These are phyloP conservation scores for Neonectria faginata DNA, from an alignment of 2,329 filamentous ascomycete species.

Conservation along the genomic window DNA sequence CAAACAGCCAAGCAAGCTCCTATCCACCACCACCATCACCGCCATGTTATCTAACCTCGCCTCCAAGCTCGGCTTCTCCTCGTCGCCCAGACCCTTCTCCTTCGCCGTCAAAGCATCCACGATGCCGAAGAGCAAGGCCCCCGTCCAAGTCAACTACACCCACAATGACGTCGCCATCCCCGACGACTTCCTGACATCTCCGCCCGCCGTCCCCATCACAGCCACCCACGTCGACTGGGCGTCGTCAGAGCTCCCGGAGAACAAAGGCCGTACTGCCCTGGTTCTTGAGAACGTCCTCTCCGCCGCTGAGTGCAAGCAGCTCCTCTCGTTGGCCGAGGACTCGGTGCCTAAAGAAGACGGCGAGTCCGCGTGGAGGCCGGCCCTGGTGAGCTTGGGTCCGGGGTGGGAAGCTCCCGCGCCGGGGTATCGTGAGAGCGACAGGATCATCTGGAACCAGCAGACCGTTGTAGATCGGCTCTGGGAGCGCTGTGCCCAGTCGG, in stretches of 20 bases:
- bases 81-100: constrained; percentile 4
- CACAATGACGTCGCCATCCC: constrained; percentile 53
- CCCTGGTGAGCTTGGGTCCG: constrained; percentile 74
- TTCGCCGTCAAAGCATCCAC: constrained; percentile 17
- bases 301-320: constrained; percentile 67
- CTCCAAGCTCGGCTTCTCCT: constrained; percentile 39
- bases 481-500: constrained; percentile 63
- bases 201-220: constrained; percentile 55
- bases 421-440: constrained; percentile 75
- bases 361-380: constrained; percentile 69
- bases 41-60: constrained; percentile 41
- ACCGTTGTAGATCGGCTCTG: constrained; percentile 73
- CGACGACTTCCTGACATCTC: constrained; percentile 56
- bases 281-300: constrained; percentile 70
- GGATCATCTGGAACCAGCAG: constrained; percentile 79
- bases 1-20: neutral
- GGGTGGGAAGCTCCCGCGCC: constrained; percentile 67
- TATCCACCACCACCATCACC: neutral
- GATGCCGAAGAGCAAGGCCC: constrained; percentile 19
- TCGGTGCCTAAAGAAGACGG: constrained; percentile 53
- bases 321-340: constrained; percentile 65
- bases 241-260: constrained; percentile 61
- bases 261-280: constrained; percentile 65
- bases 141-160: constrained; percentile 42
- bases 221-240: constrained; percentile 64